These are phyloP conservation scores for Ceratobasidium sp. DNA, from an alignment of 1,284 basidiomycete genomes.

Conservation along the genomic window DNA sequence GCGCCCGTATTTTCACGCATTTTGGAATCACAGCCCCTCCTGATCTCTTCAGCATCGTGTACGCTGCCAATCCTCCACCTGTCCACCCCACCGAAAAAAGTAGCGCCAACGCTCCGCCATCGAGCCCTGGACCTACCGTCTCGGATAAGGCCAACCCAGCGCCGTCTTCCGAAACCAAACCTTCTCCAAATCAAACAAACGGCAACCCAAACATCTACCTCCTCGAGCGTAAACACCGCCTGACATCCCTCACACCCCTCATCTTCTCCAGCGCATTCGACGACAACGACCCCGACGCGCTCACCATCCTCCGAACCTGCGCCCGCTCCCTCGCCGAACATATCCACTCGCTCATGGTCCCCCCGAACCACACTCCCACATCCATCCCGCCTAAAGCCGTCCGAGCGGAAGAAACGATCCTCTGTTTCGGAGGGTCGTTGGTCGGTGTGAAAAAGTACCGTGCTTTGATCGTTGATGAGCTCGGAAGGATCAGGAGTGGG, in stretches of 20 bases:
- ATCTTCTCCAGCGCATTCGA: conserved; percentile 80
- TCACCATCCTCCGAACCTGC: conserved; percentile 67
- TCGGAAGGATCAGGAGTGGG: conserved; percentile 66
- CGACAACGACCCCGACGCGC: conserved; percentile 70
- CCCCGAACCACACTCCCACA: conserved; percentile 52
- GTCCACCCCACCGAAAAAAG: not conserved
- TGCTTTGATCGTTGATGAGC: conserved; percentile 68
- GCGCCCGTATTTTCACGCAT: conserved; percentile 54
- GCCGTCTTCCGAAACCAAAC: conserved; percentile 59
- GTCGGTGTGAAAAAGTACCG: conserved; percentile 51
- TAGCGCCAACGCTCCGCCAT: conserved; percentile 61
- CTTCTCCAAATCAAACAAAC: conserved; percentile 32
- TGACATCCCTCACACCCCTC: conserved; percentile 77
- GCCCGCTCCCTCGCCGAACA: conserved; percentile 71
- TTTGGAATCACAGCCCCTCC: conserved; percentile 60
- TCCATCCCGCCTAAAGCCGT: conserved; percentile 58
- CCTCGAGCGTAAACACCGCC: conserved; percentile 74
- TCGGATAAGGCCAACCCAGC: conserved; percentile 60
- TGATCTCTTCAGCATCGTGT: conserved; percentile 67
- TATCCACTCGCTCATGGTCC: conserved; percentile 66
- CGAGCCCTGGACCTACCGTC: conserved; percentile 16
- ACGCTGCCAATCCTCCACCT: conserved; percentile 51
- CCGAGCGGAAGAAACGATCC: conserved; percentile 67
- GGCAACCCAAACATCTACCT: conserved; percentile 58
- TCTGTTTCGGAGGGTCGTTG: conserved; percentile 69